A percentile compares a stretch with the other conserved stretches of the same genome.
These are phyloP conservation scores for Bromus sterilis DNA, from an alignment of 176 grass and related monocot species.

Conservation along the genomic window DNA sequence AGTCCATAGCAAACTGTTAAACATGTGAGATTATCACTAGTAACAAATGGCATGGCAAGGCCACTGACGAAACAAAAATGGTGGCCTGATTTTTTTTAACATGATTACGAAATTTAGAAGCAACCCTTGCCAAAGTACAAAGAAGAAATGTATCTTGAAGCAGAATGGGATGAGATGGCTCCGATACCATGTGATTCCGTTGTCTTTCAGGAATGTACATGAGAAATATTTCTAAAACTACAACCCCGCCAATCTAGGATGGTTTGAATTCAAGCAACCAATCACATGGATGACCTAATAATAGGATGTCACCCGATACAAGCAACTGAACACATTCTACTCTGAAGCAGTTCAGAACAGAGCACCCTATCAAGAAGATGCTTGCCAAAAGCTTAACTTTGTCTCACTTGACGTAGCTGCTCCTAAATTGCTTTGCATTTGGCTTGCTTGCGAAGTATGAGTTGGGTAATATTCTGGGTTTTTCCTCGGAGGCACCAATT, in stretches of 20 bases:
- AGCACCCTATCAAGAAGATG: not conserved
- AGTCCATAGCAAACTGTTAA: not conserved
- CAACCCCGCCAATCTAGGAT: not conserved
- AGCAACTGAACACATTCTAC: not conserved
- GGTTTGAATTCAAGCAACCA: not conserved
- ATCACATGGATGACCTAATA: not conserved
- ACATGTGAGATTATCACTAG: not conserved
- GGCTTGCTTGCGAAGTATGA: slow-evolving; percentile 8
- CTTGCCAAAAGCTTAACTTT: slow-evolving; percentile 10
- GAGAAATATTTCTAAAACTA: not conserved
- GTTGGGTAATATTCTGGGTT: slow-evolving; percentile 14
- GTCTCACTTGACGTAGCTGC: not conserved
- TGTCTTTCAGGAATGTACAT: not conserved
- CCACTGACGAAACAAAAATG: not conserved
- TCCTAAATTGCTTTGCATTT: slow-evolving; percentile 3
- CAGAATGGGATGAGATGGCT: not conserved
- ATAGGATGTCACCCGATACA: not conserved
- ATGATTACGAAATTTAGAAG: not conserved
- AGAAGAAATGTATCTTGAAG: not conserved
- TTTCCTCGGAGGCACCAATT: slow-evolving; percentile 36
- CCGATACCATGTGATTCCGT: not conserved
- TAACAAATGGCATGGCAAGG: not conserved
- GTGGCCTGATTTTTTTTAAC: not conserved
- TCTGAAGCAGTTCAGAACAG: not conserved
- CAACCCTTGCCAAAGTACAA: not conserved